Base-by-base conservation (phyloP, 768 basidiomycete species). In the Candolleomyces aberdarensis region DNA sequence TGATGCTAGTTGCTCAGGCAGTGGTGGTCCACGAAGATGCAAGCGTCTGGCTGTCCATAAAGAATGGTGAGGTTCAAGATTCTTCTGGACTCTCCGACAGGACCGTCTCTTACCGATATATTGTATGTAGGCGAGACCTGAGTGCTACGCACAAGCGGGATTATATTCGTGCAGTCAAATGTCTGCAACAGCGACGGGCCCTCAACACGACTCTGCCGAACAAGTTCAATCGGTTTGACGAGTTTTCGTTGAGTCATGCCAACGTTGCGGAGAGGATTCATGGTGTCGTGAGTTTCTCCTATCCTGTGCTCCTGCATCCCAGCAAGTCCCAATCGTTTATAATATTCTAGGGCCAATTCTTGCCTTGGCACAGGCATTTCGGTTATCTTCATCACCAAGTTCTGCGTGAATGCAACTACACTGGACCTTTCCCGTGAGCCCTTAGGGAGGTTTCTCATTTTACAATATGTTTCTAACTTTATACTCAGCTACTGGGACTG, bases 311-410 rank as follows among this genome's bases (percentile, higher is more conserved):
- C 5, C n/a, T 29, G 19, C 22, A 10, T 32, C 10, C 19, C 51
- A 29, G 26, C 11, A 13, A 15, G 9, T 11, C 40, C 19, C 22
- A 5, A 20, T 22, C 13, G 6, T 19, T 19, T 11, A 7, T 26
- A 1, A 19, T 22, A 8, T 17, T 19, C 9, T 41, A 70, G 67
- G 68, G 69, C 2, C 67, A 72, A 39, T 72, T 72, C 58, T 60
- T 68, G 15, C 64, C 71, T 9, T 72, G 69, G 69, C 71, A 72
- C 49, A 61, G 69, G 3, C 67, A 65, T 54, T 66, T 64, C 52
- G 61, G 60, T 3, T 64, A 61, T 26, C 43, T 66, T 9, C 70
- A 70, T 47, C 68, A 69, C 36, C 58, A 65, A 46, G 63, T 63
- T 1, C 55, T 72, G 29, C 57, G 70, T 3, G 67, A 69, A 43